Evolutionary conservation across 257 asterid genomes (phyloP).

Genomic region (Cordia subcordata): DNA sequence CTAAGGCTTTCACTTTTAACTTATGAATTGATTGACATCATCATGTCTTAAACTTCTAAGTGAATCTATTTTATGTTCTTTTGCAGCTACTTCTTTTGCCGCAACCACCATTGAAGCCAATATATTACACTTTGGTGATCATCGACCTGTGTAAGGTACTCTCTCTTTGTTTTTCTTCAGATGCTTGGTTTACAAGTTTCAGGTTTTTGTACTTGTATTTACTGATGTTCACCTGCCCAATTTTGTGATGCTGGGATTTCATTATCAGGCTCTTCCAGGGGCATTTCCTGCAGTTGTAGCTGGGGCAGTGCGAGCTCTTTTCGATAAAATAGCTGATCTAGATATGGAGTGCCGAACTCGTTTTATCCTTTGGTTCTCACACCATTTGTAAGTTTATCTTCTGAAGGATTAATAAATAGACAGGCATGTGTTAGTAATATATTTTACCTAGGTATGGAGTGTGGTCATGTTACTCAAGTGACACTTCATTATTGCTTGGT

Average conservation of each 20-base stretch:
- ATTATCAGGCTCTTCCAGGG: conserved; percentile 93
- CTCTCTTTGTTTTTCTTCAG: conserved; percentile 6
- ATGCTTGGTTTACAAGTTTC: conserved; percentile 4
- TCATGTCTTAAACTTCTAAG: conserved; percentile 4
- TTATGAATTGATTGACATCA: conserved; percentile 6
- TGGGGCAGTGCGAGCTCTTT: conserved; percentile 96
- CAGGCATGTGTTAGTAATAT: neutral
- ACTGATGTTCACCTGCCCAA: conserved; percentile 11
- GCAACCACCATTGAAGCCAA: conserved; percentile 88
- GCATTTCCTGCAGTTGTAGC: conserved; percentile 99
- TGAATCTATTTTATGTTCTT: conserved; percentile 4
- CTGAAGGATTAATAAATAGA: neutral
- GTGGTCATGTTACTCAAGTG: neutral
- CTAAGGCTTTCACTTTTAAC: neutral
- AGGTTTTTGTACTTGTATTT: neutral
- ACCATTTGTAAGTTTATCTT: conserved; percentile 76
- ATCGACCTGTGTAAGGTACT: conserved; percentile 96
- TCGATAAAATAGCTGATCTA: conserved; percentile 80
- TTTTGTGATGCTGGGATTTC: conserved; percentile 19
- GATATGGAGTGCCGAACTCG: conserved; percentile 98
- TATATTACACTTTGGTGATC: conserved; percentile 90
- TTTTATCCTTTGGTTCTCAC: conserved; percentile 97
- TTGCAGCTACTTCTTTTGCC: conserved; percentile 94
- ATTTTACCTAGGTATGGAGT: neutral
- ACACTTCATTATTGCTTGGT: too few species aligned